phyloP scores from a whole-genome alignment of 1,284 basidiomycete species.

The Sanguinoderma infundibulare region DNA sequence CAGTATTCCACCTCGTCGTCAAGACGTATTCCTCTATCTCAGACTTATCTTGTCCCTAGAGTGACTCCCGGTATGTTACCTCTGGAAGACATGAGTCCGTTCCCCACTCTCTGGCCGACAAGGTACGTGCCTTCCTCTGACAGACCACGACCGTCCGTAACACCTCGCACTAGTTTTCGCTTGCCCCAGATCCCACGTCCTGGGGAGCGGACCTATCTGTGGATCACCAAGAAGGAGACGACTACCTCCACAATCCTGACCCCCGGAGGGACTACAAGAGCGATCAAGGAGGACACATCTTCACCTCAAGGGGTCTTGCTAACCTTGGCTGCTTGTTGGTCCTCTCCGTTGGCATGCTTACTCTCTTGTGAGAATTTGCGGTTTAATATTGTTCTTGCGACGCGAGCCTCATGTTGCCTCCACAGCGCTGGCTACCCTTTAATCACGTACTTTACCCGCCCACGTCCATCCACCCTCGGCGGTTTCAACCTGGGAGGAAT shows the following conservation, averaged over 20 bases:
- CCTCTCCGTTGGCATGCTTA: conserved; percentile 63
- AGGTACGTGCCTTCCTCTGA: conserved; percentile 31
- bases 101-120: conserved; percentile 42
- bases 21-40: not conserved
- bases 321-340: conserved; percentile 81
- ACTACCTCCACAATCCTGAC: conserved; percentile 79
- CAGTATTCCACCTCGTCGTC: conserved; percentile 20
- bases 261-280: conserved; percentile 71
- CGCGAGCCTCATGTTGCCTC: not conserved
- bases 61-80: conserved; percentile 47
- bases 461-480: conserved; percentile 54
- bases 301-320: conserved; percentile 73
- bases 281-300: conserved; percentile 66
- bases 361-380: conserved; percentile 69
- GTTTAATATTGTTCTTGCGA: not conserved
- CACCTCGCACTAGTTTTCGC: conserved; percentile 58
- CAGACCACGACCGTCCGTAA: not conserved
- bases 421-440: conserved; percentile 82
- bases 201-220: conserved; percentile 74
- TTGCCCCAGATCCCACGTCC: conserved; percentile 71
- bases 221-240: conserved; percentile 64
- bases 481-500: conserved; percentile 84
- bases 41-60: conserved; percentile 35
- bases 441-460: conserved; percentile 67
- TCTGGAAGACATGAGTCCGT: conserved; percentile 30